Evolutionary conservation across 1,284 basidiomycete species (phyloP).

Genomic region (Cutaneotrichosporon dermatis): DNA sequence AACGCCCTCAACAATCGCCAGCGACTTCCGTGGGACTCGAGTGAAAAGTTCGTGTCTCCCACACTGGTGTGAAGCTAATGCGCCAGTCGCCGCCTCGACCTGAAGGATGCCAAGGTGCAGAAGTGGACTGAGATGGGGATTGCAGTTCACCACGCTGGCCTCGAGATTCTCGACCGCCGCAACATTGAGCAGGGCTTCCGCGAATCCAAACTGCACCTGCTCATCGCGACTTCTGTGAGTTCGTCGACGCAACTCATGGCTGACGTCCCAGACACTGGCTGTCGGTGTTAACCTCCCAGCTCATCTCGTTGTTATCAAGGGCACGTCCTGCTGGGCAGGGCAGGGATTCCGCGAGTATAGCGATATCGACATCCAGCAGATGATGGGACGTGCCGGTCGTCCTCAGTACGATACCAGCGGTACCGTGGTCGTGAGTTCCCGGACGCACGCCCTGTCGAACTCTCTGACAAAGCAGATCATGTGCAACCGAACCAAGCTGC

Average conservation of each 20-base stretch:
- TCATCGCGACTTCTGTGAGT: conserved; percentile 48
- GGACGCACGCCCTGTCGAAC: background rate
- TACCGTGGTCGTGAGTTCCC: conserved; percentile 36
- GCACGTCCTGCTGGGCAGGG: conserved; percentile 42
- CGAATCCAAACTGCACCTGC: conserved; percentile 44
- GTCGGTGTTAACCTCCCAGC: conserved; percentile 55
- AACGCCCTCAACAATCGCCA: conserved; percentile 55
- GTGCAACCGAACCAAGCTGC: conserved; percentile 33
- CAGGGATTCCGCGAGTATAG: conserved; percentile 43
- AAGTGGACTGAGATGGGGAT: conserved; percentile 46
- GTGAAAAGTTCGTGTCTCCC: conserved; percentile 51
- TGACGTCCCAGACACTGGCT: conserved; percentile 48
- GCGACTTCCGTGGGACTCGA: conserved; percentile 61
- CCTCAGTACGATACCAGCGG: conserved; percentile 75
- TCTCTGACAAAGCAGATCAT: conserved; percentile 21
- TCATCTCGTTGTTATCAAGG: conserved; percentile 50
- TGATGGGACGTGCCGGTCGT: conserved; percentile 65
- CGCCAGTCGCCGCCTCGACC: conserved; percentile 12
- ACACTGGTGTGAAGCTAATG: background rate
- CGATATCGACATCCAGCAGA: conserved; percentile 49
- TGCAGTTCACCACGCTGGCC: conserved; percentile 55
- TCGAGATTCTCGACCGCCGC: conserved; percentile 49
- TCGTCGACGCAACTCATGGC: background rate
- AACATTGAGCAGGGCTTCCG: conserved; percentile 51
- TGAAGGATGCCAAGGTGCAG: conserved; percentile 32